These are phyloP conservation scores for Rugonectria rugulosa DNA, from an alignment of 2,329 filamentous ascomycete species.

Conservation along the genomic window DNA sequence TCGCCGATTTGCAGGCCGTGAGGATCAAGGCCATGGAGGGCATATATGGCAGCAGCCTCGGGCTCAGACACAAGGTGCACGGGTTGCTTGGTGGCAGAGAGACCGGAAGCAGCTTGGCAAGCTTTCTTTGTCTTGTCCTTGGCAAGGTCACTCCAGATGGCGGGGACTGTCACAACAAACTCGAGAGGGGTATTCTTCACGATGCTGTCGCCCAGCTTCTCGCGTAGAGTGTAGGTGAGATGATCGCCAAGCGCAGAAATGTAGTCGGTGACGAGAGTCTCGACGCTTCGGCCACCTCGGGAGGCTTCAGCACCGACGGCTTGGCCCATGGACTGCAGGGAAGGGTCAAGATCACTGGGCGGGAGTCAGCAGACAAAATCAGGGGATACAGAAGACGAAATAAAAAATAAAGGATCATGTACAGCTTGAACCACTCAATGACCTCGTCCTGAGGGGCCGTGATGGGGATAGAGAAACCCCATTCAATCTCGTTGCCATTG, in stretches of 20 bases:
- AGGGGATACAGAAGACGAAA: background rate
- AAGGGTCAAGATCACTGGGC: constrained; percentile 47
- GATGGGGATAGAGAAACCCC: constrained; percentile 55
- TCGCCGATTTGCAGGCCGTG: constrained; percentile 51
- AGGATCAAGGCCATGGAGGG: constrained; percentile 50
- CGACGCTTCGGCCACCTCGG: constrained; percentile 45
- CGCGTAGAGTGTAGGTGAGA: constrained; percentile 51
- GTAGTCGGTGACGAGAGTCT: constrained; percentile 56
- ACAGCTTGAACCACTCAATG: constrained; percentile 59
- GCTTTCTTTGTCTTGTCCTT: constrained; percentile 58
- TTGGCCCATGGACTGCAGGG: constrained; percentile 43
- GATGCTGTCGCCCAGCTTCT: constrained; percentile 52
- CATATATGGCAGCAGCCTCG: constrained; percentile 58
- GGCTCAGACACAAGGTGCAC: constrained; percentile 57
- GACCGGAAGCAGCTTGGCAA: constrained; percentile 45
- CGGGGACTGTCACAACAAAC: constrained; percentile 63
- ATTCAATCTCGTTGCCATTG: constrained; percentile 46
- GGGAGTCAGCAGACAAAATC: too few species aligned
- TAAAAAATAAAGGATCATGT: too few species aligned
- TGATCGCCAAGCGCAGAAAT: constrained; percentile 54
- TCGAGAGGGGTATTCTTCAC: constrained; percentile 53
- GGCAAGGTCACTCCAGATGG: constrained; percentile 62
- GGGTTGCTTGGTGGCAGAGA: constrained; percentile 39
- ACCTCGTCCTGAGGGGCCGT: constrained; percentile 48
- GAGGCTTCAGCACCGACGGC: constrained; percentile 36